These are phyloP conservation scores for Diphasiastrum complanatum DNA, from an alignment of 83 land plant species.

Conservation along the genomic window DNA sequence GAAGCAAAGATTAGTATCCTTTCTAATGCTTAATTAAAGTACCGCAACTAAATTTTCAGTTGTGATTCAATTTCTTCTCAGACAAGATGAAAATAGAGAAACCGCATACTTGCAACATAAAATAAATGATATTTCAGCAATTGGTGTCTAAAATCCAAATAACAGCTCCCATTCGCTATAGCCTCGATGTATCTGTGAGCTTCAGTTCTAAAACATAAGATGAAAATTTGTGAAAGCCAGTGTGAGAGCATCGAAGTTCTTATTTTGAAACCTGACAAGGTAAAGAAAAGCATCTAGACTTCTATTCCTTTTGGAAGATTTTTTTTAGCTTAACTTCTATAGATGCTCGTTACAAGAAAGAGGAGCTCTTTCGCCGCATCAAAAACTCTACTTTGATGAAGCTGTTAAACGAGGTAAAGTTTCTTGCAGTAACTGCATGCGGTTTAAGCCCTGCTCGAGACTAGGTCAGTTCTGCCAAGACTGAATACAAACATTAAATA, in stretches of 20 bases:
- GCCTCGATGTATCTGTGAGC: background rate
- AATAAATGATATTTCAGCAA: background rate
- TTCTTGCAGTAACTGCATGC: background rate
- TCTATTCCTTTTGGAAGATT: too few relatives aligned
- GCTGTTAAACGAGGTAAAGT: slow-evolving; percentile 13
- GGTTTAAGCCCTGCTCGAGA: background rate
- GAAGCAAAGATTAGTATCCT: slow-evolving; percentile 24
- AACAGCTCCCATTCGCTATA: too few relatives aligned
- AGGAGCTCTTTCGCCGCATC: slow-evolving; percentile 20
- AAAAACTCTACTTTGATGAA: slow-evolving; percentile 7
- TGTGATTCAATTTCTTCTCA: too few relatives aligned
- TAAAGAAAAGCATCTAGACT: too few relatives aligned
- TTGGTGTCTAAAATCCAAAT: background rate
- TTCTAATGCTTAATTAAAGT: background rate
- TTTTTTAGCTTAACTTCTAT: background rate
- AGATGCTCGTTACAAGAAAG: slow-evolving; percentile 25
- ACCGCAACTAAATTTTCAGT: too few relatives aligned
- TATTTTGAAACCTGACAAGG: background rate
- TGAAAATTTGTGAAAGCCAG: background rate
- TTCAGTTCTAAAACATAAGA: background rate
- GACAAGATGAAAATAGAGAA: too few relatives aligned
- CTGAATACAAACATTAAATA: too few relatives aligned
- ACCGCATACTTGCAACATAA: background rate
- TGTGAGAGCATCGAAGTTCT: background rate
- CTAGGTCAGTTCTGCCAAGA: background rate